These are phyloP conservation scores for Ophiostoma sp. DNA, from an alignment of 2,329 filamentous ascomycete species.

Conservation along the genomic window DNA sequence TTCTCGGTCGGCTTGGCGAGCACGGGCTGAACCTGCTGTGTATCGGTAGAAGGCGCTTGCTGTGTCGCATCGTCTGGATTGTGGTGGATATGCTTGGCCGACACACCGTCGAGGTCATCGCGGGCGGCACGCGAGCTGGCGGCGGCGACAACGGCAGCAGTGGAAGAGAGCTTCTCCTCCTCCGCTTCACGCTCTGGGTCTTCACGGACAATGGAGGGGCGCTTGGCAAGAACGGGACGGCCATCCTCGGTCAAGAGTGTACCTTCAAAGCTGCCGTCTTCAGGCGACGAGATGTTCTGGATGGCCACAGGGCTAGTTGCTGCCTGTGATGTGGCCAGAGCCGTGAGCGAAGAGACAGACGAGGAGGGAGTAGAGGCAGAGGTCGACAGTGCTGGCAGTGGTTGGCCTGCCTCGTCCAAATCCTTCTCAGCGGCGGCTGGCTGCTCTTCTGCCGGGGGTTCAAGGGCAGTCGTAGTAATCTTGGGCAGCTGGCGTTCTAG, in stretches of 20 bases:
- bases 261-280: not conserved
- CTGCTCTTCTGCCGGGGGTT: not conserved
- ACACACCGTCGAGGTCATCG: constrained; percentile 40
- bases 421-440: not conserved
- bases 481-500: not conserved
- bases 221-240: constrained; percentile 27
- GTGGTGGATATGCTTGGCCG: constrained; percentile 38
- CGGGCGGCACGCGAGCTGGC: constrained; percentile 31
- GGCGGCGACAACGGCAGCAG: constrained; percentile 6
- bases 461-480: not conserved
- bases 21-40: not conserved
- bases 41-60: not conserved
- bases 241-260: not conserved
- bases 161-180: constrained; percentile 25
- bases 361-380: constrained; percentile 25
- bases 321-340: constrained; percentile 6
- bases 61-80: not conserved
- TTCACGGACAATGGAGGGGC: constrained; percentile 47
- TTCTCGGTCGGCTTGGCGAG: not conserved
- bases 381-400: constrained; percentile 23
- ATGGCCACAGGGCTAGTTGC: constrained; percentile 3
- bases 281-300: not conserved
- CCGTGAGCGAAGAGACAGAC: constrained; percentile 22
- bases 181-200: constrained; percentile 35
- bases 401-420: constrained; percentile 4